Evolutionary conservation across 1,139 yeast genomes (phyloP).

Genomic region (Yamadazyma oceani): DNA sequence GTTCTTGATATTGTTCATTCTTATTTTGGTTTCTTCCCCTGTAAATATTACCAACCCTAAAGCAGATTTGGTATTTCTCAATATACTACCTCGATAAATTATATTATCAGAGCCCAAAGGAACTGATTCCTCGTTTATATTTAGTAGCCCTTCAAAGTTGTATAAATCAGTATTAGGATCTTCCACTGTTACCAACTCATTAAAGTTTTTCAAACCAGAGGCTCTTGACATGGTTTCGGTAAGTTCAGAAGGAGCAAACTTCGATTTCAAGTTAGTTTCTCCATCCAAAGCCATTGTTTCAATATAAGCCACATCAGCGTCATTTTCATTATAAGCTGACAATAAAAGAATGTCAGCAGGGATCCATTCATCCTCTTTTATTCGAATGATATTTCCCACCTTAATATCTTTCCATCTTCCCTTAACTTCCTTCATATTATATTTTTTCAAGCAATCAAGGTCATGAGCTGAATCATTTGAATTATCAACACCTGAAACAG

Average conservation of each 20-base stretch:
- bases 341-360: slow-evolving; percentile 86
- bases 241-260: slow-evolving; percentile 64
- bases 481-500: no score
- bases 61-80: slow-evolving; percentile 75
- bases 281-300: slow-evolving; percentile 99
- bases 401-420: slow-evolving; percentile 71
- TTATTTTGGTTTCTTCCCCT: slow-evolving; percentile 93
- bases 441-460: slow-evolving; percentile 23
- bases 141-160: slow-evolving; percentile 74
- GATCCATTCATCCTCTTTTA: slow-evolving; percentile 83
- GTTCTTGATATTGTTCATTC: slow-evolving; percentile 90
- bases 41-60: slow-evolving; percentile 85
- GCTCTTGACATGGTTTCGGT: slow-evolving; percentile 51
- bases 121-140: slow-evolving; percentile 26
- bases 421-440: slow-evolving; percentile 34
- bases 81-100: slow-evolving; percentile 81
- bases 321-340: slow-evolving; percentile 55
- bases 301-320: slow-evolving; percentile 72
- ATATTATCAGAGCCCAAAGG: slow-evolving; percentile 82
- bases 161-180: slow-evolving; percentile 91
- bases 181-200: slow-evolving; percentile 65
- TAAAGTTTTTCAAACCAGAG: slow-evolving; percentile 48
- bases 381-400: slow-evolving; percentile 80
- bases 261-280: slow-evolving; percentile 85
- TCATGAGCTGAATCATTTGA: slow-evolving; percentile 18